These are phyloP conservation scores for Asterella californica DNA, from an alignment of 225 moss, liverwort and hornwort genomes.

Conservation along the genomic window DNA sequence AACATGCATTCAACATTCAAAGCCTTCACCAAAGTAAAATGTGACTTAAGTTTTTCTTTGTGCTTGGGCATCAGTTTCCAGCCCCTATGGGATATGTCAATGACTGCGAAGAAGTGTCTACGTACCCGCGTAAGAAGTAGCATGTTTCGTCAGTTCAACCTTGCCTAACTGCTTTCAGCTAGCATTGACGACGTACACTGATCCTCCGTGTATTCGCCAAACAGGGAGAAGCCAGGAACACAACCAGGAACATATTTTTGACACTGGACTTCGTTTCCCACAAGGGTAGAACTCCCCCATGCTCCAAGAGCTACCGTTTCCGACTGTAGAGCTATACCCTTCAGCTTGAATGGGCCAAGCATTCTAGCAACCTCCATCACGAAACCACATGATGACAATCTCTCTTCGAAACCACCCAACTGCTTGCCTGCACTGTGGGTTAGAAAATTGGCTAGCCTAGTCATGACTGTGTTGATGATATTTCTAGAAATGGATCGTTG, in stretches of 20 bases:
- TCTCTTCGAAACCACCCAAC: background rate
- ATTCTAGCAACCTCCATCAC: background rate
- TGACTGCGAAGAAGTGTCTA: background rate
- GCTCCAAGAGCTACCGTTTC: background rate
- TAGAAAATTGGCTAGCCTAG: background rate
- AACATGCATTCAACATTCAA: background rate
- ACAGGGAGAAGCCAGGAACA: background rate
- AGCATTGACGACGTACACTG: background rate
- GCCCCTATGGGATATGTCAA: background rate
- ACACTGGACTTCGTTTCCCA: background rate
- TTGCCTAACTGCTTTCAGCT: background rate
- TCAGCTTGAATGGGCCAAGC: background rate
- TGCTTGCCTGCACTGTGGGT: slow-evolving; percentile 3
- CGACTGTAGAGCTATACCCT: background rate
- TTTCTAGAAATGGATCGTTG: background rate
- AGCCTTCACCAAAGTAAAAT: background rate
- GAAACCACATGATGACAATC: background rate
- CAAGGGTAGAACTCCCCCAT: background rate
- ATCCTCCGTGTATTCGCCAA: background rate
- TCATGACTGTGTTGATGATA: slow-evolving; percentile 5
- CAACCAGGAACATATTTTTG: background rate
- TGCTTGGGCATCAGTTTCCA: background rate
- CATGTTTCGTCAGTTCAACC: background rate
- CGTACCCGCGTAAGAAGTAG: background rate
- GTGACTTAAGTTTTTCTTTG: background rate